Conservation (phyloP, 306 rosid species). For the Rosa chinensis region DNA sequence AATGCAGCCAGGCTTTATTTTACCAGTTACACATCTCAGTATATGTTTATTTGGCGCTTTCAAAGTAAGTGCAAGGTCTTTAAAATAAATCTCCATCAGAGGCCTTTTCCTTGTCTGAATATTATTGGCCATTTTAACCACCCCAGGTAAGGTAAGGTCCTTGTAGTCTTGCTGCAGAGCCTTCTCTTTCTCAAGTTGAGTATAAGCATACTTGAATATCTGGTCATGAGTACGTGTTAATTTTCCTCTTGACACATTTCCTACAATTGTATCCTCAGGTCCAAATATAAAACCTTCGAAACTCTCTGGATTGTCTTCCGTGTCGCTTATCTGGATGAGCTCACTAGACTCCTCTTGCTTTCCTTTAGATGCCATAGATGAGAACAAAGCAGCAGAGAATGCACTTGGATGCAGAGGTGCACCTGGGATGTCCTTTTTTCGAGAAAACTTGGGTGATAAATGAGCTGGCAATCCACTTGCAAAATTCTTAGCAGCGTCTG, state of each 20-base stretch:
- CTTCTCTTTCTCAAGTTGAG: conserved; percentile 86
- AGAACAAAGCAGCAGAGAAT: conserved; percentile 39
- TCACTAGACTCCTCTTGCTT: conserved; percentile 40
- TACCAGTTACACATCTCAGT: conserved; percentile 78
- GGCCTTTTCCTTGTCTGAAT: conserved; percentile 59
- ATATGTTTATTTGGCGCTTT: conserved; percentile 70
- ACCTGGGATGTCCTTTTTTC: conserved; percentile 36
- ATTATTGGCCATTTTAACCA: conserved; percentile 66
- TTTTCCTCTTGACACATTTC: conserved; percentile 55
- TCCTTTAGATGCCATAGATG: conserved; percentile 40
- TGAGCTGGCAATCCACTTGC: conserved; percentile 78
- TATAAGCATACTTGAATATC: conserved; percentile 74
- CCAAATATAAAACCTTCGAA: conserved; percentile 39
- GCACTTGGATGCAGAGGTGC: conserved; percentile 32
- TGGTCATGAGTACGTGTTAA: conserved; percentile 57
- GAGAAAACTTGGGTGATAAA: conserved; percentile 65
- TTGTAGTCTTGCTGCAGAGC: conserved; percentile 70
- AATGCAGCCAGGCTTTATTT: conserved; percentile 82
- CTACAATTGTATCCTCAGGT: conserved; percentile 26
- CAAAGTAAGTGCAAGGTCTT: conserved; percentile 73
- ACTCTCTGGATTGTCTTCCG: conserved; percentile 53
- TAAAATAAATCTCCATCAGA: conserved; percentile 81
- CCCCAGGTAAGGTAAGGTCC: conserved; percentile 79
- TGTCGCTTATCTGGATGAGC: conserved; percentile 49
- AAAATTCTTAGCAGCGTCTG: conserved; percentile 74